Percentiles rank a stretch among this genome's conserved stretches.
These are phyloP conservation scores for Austroboletus eburneus DNA, from an alignment of 768 basidiomycete species.

Conservation along the genomic window DNA sequence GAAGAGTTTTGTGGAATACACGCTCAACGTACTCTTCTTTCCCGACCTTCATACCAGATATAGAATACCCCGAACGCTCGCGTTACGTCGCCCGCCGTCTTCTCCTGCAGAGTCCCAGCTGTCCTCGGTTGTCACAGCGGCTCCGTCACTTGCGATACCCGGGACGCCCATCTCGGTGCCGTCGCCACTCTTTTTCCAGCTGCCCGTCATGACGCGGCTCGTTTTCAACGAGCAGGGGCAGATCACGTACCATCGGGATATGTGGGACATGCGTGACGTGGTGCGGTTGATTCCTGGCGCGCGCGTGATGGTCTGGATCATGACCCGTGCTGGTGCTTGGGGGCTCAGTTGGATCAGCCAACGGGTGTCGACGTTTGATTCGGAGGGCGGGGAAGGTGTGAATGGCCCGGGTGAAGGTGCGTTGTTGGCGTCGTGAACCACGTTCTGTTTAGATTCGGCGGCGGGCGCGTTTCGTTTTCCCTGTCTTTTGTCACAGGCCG, in stretches of 20 bases:
- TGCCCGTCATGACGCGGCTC: conserved; percentile 68
- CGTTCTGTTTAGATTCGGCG: conserved; percentile 8
- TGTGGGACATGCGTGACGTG: conserved; percentile 79
- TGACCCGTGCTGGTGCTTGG: conserved; percentile 55
- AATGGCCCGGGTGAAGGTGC: conserved; percentile 4
- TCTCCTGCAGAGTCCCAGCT: conserved; percentile 28
- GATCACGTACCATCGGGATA: conserved; percentile 74
- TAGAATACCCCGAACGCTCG: conserved; percentile 38
- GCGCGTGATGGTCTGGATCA: conserved; percentile 64
- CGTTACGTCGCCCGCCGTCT: conserved; percentile 29
- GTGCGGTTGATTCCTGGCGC: conserved; percentile 69
- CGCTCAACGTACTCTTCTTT: conserved; percentile 69
- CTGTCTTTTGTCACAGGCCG: neutral
- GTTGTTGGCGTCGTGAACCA: conserved; percentile 11
- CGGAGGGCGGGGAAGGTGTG: conserved; percentile 1
- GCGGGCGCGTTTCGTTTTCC: neutral
- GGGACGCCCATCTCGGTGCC: conserved; percentile 56
- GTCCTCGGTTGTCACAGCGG: conserved; percentile 26
- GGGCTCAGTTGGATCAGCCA: conserved; percentile 43
- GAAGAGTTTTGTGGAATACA: conserved; percentile 75
- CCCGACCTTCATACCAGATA: conserved; percentile 61
- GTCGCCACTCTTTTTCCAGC: conserved; percentile 69
- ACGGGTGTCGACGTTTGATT: conserved; percentile 9
- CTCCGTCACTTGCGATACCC: conserved; percentile 53
- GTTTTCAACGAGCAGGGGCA: conserved; percentile 80